Evolutionary conservation across 2,329 filamentous ascomycete species (phyloP).

Genomic region (Pezicula rhizophila): DNA sequence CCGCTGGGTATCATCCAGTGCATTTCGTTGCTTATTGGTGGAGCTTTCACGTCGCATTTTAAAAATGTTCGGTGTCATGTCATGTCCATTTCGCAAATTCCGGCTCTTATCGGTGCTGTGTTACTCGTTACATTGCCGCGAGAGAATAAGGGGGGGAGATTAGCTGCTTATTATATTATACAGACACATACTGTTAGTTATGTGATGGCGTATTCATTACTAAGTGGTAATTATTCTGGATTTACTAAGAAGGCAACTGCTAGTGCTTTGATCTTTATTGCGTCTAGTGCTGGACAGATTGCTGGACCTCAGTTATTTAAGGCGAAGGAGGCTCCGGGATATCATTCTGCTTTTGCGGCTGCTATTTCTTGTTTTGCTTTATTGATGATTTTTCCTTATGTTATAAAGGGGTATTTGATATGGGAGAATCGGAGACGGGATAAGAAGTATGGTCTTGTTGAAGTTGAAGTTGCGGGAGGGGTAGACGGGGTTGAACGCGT

Average conservation of each 20-base stretch:
- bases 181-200: neutral
- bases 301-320: conserved; percentile 1
- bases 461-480: neutral
- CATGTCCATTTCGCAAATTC: neutral
- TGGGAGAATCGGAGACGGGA: neutral
- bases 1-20: no score
- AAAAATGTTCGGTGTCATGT: neutral
- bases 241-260: conserved; percentile 71
- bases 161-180: neutral
- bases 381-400: neutral
- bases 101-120: neutral
- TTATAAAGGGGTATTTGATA: neutral
- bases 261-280: conserved; percentile 63
- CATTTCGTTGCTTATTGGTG: conserved; percentile 26
- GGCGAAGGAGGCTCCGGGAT: neutral
- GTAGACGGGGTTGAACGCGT: neutral
- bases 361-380: neutral
- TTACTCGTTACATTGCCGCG: neutral
- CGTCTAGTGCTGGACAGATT: conserved; percentile 68
- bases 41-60: conserved; percentile 57
- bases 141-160: neutral
- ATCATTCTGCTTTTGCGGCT: neutral
- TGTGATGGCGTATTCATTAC: conserved; percentile 33
- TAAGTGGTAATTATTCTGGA: conserved; percentile 60
- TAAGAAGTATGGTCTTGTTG: neutral